Conservation (phyloP, 2,329 filamentous ascomycete species). For the Ophiostoma quercus region DNA sequence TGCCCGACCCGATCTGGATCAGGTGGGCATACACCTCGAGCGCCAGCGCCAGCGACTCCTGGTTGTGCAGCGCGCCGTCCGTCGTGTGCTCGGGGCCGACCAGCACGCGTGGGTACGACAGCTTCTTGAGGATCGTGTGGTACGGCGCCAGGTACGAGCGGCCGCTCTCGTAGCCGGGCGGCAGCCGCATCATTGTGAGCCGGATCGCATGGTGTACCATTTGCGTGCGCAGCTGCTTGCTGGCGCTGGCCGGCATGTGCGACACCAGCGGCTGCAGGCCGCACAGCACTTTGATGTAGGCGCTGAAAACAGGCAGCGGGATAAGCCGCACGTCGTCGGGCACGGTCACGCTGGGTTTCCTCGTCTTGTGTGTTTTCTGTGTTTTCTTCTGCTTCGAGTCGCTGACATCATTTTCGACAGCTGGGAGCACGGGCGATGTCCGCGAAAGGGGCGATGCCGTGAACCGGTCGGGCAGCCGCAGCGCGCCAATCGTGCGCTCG, state of each 20-base stretch:
- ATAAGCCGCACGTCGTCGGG: conserved; percentile 27
- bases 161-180: conserved; percentile 30
- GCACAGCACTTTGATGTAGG: conserved; percentile 50
- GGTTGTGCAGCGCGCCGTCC: conserved; percentile 29
- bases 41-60: conserved; percentile 34
- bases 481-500: conserved; percentile 17
- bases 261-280: conserved; percentile 36
- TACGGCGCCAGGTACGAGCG: conserved; percentile 37
- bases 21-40: conserved; percentile 33
- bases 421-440: conserved; percentile 18
- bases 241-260: conserved; percentile 26
- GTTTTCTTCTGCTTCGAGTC: neutral
- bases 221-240: conserved; percentile 26
- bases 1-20: conserved; percentile 29
- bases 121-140: conserved; percentile 38
- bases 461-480: conserved; percentile 18
- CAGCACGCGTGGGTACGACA: conserved; percentile 37
- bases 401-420: neutral
- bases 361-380: neutral
- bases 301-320: conserved; percentile 40
- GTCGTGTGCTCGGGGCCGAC: conserved; percentile 27
- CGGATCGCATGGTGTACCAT: conserved; percentile 36
- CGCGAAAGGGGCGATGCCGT: neutral
- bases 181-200: conserved; percentile 33
- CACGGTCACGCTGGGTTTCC: neutral